phyloP scores from a whole-genome alignment of 2,329 filamentous ascomycete species.

The Xylariaceae sp. region DNA sequence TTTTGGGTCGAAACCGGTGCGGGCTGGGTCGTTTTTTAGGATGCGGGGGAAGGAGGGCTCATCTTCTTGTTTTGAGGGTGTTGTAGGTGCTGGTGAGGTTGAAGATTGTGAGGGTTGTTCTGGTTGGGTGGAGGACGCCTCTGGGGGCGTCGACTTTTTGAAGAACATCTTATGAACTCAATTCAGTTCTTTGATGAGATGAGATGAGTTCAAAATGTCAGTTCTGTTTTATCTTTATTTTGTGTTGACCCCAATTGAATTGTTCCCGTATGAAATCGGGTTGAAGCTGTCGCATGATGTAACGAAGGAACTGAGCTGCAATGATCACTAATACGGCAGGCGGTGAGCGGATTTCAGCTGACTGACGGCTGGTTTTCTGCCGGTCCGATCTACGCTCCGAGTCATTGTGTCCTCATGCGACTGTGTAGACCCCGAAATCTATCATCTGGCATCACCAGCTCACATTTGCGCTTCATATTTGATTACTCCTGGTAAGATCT shows the following conservation, averaged over 20 bases:
- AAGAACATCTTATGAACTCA: slow-evolving; percentile 11
- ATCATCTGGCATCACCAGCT: neutral
- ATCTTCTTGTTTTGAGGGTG: slow-evolving; percentile 6
- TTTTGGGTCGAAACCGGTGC: slow-evolving; percentile 59
- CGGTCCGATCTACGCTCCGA: slow-evolving; percentile 22
- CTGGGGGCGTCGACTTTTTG: slow-evolving; percentile 17
- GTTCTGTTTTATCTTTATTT: neutral
- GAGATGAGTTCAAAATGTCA: neutral
- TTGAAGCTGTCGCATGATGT: too few relatives aligned
- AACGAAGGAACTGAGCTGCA: neutral
- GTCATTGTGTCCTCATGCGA: neutral
- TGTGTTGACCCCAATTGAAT: neutral
- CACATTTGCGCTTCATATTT: too few relatives aligned
- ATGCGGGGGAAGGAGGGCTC: slow-evolving; percentile 29
- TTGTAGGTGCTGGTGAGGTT: neutral
- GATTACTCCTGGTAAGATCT: too few relatives aligned
- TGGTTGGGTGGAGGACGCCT: slow-evolving; percentile 12
- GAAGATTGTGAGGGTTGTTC: slow-evolving; percentile 9
- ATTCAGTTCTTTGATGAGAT: neutral
- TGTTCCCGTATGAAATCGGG: too few relatives aligned
- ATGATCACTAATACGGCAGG: slow-evolving; percentile 10
- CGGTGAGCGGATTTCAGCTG: slow-evolving; percentile 10
- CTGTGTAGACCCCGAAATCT: neutral
- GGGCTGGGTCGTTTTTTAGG: slow-evolving; percentile 53
- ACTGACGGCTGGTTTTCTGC: slow-evolving; percentile 5